Conservation (phyloP, 2,329 filamentous ascomycete genomes). For the Podosphaera fusca region DNA sequence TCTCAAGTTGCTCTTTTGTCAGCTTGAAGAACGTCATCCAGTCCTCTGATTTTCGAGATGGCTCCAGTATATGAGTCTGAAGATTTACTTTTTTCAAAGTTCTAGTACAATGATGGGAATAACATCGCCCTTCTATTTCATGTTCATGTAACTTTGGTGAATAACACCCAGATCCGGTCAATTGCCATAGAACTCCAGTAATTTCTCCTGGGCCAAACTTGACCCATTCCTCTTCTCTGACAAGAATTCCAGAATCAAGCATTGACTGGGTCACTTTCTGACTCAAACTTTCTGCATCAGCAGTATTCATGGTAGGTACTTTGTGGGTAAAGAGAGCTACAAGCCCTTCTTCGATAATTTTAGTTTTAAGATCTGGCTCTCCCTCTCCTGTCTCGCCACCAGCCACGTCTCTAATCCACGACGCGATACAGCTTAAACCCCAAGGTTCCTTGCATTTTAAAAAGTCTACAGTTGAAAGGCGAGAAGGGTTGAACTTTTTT, state of each 20-base stretch:
- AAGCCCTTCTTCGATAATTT: constrained; percentile 67
- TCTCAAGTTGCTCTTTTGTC: constrained; percentile 50
- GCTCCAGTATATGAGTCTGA: constrained; percentile 45
- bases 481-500: constrained; percentile 66
- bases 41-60: constrained; percentile 44
- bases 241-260: constrained; percentile 52
- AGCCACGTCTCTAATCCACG: constrained; percentile 72
- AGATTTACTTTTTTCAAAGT: constrained; percentile 89
- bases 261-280: constrained; percentile 57
- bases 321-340: constrained; percentile 81
- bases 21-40: constrained; percentile 82
- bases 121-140: constrained; percentile 55
- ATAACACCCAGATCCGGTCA: constrained; percentile 83
- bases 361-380: constrained; percentile 66
- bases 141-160: constrained; percentile 50
- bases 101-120: constrained; percentile 79
- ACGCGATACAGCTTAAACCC: constrained; percentile 70
- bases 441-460: constrained; percentile 72
- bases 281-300: constrained; percentile 76
- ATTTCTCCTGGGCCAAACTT: constrained; percentile 65
- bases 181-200: constrained; percentile 78
- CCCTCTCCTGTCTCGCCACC: constrained; percentile 33
- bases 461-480: constrained; percentile 61
- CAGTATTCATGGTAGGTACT: constrained; percentile 94
- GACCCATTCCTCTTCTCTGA: constrained; percentile 92